Evolutionary conservation across 225 moss, liverwort and hornwort species (phyloP).

Genomic region (Straminergon stramineum): DNA sequence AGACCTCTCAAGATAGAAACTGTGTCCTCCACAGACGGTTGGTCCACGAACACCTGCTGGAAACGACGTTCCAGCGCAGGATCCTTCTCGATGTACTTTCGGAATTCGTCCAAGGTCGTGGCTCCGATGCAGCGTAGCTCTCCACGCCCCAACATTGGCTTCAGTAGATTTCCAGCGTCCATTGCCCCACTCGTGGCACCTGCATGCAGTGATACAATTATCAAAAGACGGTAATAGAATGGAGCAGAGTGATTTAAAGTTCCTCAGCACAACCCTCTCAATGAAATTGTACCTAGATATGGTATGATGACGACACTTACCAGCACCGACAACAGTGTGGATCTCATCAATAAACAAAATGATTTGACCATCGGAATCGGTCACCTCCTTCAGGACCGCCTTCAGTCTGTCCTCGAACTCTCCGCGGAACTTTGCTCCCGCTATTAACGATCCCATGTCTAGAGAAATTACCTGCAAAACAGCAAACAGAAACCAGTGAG

Average conservation of each 20-base stretch:
- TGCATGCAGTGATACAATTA: background rate
- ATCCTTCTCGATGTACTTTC: conserved; percentile 94
- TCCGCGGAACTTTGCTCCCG: conserved; percentile 88
- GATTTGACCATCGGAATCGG: conserved; percentile 83
- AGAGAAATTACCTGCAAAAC: conserved; percentile 78
- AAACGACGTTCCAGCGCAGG: conserved; percentile 93
- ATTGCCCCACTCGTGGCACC: conserved; percentile 83
- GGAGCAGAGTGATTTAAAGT: background rate
- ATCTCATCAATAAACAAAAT: conserved; percentile 95
- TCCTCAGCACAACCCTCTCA: background rate
- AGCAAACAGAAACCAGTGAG: background rate
- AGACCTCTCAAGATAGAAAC: conserved; percentile 89
- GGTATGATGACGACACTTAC: conserved; percentile 10
- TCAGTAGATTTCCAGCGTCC: conserved; percentile 89
- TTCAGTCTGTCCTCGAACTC: conserved; percentile 96
- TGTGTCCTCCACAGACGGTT: conserved; percentile 85
- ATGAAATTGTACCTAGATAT: background rate
- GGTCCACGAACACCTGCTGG: conserved; percentile 94
- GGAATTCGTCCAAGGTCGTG: conserved; percentile 86
- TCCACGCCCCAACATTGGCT: conserved; percentile 94
- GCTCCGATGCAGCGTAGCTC: conserved; percentile 94
- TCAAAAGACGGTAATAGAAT: background rate
- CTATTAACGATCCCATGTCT: conserved; percentile 95
- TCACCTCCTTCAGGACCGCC: conserved; percentile 87
- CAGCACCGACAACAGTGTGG: conserved; percentile 96